A percentile compares a stretch with the other conserved stretches of the same genome.
phyloP scores from a whole-genome alignment of 371 early-diverging fungal genomes.

The Apophysomyces elegans region DNA sequence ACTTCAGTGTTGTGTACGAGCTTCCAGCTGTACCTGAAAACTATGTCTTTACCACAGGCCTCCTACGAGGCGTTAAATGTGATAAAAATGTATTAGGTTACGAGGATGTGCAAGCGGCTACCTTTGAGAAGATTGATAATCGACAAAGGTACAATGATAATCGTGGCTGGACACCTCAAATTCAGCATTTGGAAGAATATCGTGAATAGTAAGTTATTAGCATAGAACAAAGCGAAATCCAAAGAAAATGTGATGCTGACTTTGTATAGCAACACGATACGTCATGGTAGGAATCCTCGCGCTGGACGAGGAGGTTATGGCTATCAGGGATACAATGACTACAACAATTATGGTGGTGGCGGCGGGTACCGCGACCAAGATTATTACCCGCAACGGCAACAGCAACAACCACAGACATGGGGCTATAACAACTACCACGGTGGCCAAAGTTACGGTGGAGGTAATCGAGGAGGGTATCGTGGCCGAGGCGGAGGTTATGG shows the following conservation, averaged over 20 bases:
- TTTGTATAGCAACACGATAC: slow-evolving; percentile 25
- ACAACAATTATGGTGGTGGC: slow-evolving; percentile 13
- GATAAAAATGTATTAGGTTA: slow-evolving; percentile 41
- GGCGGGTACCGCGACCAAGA: slow-evolving; percentile 10
- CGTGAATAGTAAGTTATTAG: slow-evolving; percentile 38
- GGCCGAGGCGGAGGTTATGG: slow-evolving; percentile 11
- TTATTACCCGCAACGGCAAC: slow-evolving; percentile 6
- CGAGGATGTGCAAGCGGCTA: slow-evolving; percentile 62
- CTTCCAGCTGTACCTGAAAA: slow-evolving; percentile 51
- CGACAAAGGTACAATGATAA: slow-evolving; percentile 30
- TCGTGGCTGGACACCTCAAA: slow-evolving; percentile 48
- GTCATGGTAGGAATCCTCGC: slow-evolving; percentile 15
- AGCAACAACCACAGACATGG: not conserved
- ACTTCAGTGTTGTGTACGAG: slow-evolving; percentile 52
- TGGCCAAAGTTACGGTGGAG: slow-evolving; percentile 11
- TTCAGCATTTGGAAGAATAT: slow-evolving; percentile 52
- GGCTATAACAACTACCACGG: slow-evolving; percentile 15
- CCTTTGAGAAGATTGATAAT: slow-evolving; percentile 48
- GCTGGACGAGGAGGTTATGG: slow-evolving; percentile 18
- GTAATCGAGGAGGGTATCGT: slow-evolving; percentile 5
- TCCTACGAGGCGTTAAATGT: slow-evolving; percentile 60
- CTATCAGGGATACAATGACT: slow-evolving; percentile 14
- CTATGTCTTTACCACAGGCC: slow-evolving; percentile 45
- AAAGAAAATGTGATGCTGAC: not conserved
- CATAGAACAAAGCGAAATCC: not conserved